Conservation (phyloP, 345 rosid genomes). For the Euclidium syriacum region DNA sequence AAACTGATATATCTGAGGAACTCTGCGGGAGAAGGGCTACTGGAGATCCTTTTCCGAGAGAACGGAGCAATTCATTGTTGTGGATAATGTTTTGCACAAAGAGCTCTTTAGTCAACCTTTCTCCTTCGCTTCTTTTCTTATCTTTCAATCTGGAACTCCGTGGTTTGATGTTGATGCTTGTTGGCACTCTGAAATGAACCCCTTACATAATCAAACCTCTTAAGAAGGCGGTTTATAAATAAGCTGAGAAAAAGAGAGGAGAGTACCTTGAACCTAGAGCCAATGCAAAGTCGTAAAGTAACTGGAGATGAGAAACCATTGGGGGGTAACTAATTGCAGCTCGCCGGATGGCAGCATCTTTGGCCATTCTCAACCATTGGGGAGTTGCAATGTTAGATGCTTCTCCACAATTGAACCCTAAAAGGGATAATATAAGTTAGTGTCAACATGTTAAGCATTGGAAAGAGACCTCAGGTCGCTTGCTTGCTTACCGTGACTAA, state of each 20-base stretch:
- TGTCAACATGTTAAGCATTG: neutral
- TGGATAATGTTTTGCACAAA: slow-evolving; percentile 65
- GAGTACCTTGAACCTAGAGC: slow-evolving; percentile 76
- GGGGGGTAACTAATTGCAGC: slow-evolving; percentile 96
- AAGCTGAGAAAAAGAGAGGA: neutral
- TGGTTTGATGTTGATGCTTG: slow-evolving; percentile 49
- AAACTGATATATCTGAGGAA: slow-evolving; percentile 65
- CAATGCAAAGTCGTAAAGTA: slow-evolving; percentile 89
- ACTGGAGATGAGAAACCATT: slow-evolving; percentile 98
- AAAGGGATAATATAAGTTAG: neutral
- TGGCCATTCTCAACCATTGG: slow-evolving; percentile 80
- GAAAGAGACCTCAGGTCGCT: no score
- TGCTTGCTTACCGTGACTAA: slow-evolving; percentile 91
- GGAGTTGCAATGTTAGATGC: slow-evolving; percentile 99
- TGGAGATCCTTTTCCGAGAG: slow-evolving; percentile 76
- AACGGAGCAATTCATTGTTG: slow-evolving; percentile 61
- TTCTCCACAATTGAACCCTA: slow-evolving; percentile 95
- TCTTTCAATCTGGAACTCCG: slow-evolving; percentile 92
- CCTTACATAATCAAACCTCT: neutral
- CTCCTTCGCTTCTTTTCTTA: slow-evolving; percentile 86
- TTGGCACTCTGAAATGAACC: slow-evolving; percentile 56
- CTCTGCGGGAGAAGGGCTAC: slow-evolving; percentile 69
- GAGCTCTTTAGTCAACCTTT: slow-evolving; percentile 67
- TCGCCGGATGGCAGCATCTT: slow-evolving; percentile 93
- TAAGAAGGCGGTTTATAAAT: neutral